Conservation (phyloP, 441 rosid species). For the Mallotus repandus region DNA sequence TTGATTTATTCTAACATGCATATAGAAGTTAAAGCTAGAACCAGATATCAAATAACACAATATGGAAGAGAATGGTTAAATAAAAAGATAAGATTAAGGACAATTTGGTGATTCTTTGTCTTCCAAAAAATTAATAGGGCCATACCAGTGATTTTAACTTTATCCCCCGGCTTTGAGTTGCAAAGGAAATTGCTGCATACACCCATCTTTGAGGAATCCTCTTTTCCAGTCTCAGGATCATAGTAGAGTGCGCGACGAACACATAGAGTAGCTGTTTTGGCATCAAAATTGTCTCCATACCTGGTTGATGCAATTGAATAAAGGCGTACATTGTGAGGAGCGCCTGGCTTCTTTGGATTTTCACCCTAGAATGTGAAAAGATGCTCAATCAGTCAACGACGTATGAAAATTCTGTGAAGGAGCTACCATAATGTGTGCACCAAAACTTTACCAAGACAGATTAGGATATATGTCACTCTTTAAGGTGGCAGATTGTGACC, state of each 20-base stretch:
- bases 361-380: conserved; percentile 61
- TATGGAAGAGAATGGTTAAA: neutral
- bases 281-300: conserved; percentile 89
- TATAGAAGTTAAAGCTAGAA: neutral
- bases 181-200: conserved; percentile 93
- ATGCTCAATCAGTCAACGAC: neutral
- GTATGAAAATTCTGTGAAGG: neutral
- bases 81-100: neutral
- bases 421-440: neutral
- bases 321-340: conserved; percentile 80
- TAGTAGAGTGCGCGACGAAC: conserved; percentile 96
- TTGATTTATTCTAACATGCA: neutral
- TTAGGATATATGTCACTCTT: neutral
- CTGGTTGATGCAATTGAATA: conserved; percentile 94
- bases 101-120: neutral
- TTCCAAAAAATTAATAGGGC: conserved; percentile 4
- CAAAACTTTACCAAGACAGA: neutral
- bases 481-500: neutral
- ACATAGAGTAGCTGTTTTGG: conserved; percentile 83
- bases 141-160: conserved; percentile 80
- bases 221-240: conserved; percentile 87
- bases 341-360: conserved; percentile 93
- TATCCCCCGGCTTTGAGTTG: conserved; percentile 88
- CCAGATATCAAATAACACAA: neutral
- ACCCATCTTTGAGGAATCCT: conserved; percentile 88